A percentile compares a stretch with the other conserved stretches of the same genome.
Evolutionary conservation across 768 basidiomycete species (phyloP).

Genomic region (Trametes meyenii): DNA sequence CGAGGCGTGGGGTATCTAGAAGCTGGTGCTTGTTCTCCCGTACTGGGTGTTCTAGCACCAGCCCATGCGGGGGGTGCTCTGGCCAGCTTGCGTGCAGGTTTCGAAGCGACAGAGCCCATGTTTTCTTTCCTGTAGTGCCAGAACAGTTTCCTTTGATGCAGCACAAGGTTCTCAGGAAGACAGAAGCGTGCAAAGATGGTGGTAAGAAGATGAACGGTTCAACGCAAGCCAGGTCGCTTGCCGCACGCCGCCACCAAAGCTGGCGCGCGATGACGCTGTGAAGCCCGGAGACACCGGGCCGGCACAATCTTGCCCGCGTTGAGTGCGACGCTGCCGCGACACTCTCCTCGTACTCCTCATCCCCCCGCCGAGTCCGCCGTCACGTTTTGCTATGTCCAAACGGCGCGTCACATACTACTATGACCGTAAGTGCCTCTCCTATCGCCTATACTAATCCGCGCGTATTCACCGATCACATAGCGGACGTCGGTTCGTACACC

Average conservation of each 20-base stretch:
- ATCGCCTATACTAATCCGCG: background rate
- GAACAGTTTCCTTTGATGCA: background rate
- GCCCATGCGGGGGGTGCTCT: constrained; percentile 51
- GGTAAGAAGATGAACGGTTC: too few relatives aligned
- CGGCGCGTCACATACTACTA: constrained; percentile 82
- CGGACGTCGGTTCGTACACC: constrained; percentile 72
- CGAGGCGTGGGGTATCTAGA: constrained; percentile 29
- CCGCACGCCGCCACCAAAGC: too few relatives aligned
- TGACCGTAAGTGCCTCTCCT: constrained; percentile 51
- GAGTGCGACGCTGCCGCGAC: background rate
- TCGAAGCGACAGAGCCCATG: constrained; percentile 70
- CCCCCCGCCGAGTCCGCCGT: background rate
- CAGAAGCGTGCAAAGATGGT: background rate
- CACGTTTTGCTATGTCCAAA: constrained; percentile 55
- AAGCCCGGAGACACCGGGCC: background rate
- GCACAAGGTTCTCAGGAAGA: background rate
- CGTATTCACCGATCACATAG: constrained; percentile 38
- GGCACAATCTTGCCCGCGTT: background rate
- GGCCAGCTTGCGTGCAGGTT: constrained; percentile 58
- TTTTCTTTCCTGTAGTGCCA: background rate
- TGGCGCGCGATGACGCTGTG: background rate
- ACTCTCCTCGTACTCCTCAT: background rate
- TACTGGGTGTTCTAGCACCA: constrained; percentile 43
- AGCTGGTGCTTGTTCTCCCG: constrained; percentile 16
- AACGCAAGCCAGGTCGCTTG: too few relatives aligned